A percentile compares a stretch with the other conserved stretches of the same genome.
Conservation (phyloP, 208 protist genomes). For the Novymonas esmeraldas region DNA sequence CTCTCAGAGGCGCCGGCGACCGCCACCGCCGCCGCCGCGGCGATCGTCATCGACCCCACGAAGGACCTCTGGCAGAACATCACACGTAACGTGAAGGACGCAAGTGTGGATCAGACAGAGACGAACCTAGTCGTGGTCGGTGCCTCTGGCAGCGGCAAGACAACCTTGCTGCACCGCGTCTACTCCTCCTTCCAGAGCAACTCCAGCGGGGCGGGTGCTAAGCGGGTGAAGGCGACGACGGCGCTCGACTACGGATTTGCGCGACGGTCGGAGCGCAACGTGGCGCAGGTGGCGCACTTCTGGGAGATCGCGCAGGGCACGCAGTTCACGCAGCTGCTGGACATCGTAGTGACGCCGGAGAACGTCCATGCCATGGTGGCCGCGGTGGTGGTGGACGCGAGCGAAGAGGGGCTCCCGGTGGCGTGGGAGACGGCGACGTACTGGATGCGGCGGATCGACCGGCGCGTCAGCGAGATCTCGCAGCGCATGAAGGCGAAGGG, state of each 20-base stretch:
- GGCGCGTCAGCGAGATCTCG: conserved; percentile 61
- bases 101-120: conserved; percentile 58
- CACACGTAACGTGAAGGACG: conserved; percentile 72
- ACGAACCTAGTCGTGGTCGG: conserved; percentile 79
- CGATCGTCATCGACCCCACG: conserved; percentile 70
- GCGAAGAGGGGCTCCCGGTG: conserved; percentile 33
- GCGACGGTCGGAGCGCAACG: conserved; percentile 75
- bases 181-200: conserved; percentile 53
- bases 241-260: conserved; percentile 90
- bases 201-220: conserved; percentile 30
- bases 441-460: conserved; percentile 78
- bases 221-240: conserved; percentile 83
- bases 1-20: conserved; percentile 9
- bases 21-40: conserved; percentile 19
- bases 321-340: conserved; percentile 78
- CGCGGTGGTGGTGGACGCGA: conserved; percentile 84
- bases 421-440: conserved; percentile 78
- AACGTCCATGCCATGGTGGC: conserved; percentile 79
- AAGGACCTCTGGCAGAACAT: conserved; percentile 93
- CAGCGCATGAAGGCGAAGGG: conserved; percentile 83
- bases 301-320: conserved; percentile 91
- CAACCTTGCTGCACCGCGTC: conserved; percentile 76
- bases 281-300: conserved; percentile 86
- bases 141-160: conserved; percentile 76
- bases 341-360: conserved; percentile 88